Conservation (phyloP, 805 yeast species). For the Candida germanica region DNA sequence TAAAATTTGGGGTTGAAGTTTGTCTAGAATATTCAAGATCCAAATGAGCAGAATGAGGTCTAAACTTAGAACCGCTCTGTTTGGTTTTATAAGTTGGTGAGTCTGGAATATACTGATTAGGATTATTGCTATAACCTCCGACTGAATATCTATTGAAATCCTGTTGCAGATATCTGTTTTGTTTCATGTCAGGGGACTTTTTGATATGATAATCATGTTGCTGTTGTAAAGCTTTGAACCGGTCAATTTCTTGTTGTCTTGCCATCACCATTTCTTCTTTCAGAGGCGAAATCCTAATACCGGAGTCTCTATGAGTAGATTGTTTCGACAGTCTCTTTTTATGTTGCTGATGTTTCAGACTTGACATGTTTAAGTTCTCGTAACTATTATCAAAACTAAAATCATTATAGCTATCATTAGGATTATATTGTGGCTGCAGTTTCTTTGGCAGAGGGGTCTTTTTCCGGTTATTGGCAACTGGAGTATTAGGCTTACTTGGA, state of each 20-base stretch:
- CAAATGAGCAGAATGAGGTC: constrained; percentile 17
- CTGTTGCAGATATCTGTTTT: constrained; percentile 13
- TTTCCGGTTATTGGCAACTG: constrained; percentile 5
- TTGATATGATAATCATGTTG: constrained; percentile 28
- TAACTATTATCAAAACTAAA: constrained; percentile 24
- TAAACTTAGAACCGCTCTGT: constrained; percentile 11
- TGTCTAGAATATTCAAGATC: constrained; percentile 12
- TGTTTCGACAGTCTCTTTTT: constrained; percentile 2
- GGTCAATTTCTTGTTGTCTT: constrained; percentile 29
- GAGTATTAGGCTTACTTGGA: constrained; percentile 16
- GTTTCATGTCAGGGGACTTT: constrained; percentile 13
- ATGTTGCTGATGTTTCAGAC: constrained; percentile 4
- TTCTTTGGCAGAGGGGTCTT: constrained; percentile 17
- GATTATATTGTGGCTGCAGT: not conserved
- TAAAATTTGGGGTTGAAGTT: constrained; percentile 14
- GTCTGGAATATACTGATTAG: constrained; percentile 6
- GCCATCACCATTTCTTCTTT: constrained; percentile 17
- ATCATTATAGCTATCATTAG: constrained; percentile 11
- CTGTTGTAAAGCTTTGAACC: constrained; percentile 27
- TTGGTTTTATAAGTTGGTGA: constrained; percentile 8
- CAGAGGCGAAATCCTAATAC: constrained; percentile 4
- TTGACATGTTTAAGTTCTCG: constrained; percentile 16
- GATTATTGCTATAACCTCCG: constrained; percentile 3
- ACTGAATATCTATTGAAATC: constrained; percentile 13
- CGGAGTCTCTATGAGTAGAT: no score